Evolutionary conservation across 345 rosid species (phyloP).

Genomic region (Gossypium longicalyx): DNA sequence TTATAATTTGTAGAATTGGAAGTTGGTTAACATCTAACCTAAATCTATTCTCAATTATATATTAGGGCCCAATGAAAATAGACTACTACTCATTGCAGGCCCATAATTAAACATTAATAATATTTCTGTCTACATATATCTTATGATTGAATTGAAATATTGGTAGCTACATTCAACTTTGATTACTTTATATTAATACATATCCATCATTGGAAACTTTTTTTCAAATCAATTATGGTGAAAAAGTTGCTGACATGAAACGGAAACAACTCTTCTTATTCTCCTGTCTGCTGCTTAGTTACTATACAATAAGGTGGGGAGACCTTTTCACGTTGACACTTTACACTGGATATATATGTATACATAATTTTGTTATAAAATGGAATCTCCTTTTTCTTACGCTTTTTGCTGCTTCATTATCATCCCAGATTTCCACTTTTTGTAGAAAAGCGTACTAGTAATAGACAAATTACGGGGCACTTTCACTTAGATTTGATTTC

Average conservation of each 20-base stretch:
- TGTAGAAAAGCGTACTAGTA: constrained; percentile 1
- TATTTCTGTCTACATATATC: neutral
- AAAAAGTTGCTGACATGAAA: neutral
- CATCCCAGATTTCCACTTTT: neutral
- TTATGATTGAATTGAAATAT: neutral
- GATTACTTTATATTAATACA: neutral
- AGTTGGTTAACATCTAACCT: constrained; percentile 11
- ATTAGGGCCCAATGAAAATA: neutral
- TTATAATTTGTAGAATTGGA: neutral
- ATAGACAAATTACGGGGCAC: no score
- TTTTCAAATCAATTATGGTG: neutral
- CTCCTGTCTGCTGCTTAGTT: constrained; percentile 10
- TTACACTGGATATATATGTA: neutral
- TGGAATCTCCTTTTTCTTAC: neutral
- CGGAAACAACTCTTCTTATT: constrained; percentile 6
- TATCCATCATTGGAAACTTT: neutral
- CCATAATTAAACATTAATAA: neutral
- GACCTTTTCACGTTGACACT: constrained; percentile 3
- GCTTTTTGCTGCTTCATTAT: neutral
- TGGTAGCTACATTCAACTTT: constrained; percentile 4
- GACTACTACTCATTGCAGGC: neutral
- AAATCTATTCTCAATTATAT: neutral
- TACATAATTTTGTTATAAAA: neutral
- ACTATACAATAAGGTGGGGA: constrained; percentile 2
- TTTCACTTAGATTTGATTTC: neutral